Conservation (phyloP, 495 filamentous ascomycete genomes). For the Symbiotaphrina buchneri region DNA sequence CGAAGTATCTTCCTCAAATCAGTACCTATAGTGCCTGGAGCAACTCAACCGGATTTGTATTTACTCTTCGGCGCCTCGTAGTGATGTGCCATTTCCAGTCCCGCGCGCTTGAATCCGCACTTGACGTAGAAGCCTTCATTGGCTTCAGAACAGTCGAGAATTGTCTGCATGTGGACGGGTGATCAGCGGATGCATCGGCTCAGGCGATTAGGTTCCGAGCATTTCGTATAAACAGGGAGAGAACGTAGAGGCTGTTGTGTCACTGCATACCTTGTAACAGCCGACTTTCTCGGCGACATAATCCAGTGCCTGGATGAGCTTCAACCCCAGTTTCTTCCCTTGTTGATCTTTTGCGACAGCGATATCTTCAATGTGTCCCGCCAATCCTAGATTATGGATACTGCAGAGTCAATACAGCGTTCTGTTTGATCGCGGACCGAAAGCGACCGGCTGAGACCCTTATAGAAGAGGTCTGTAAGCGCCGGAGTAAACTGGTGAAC, state of each 20-base stretch:
- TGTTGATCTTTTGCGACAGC: constrained; percentile 85
- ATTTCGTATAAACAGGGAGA: constrained; percentile 1
- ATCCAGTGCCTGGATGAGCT: constrained; percentile 87
- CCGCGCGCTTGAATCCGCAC: constrained; percentile 86
- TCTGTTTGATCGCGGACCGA: too few relatives aligned
- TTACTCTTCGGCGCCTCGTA: constrained; percentile 28
- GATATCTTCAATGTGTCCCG: constrained; percentile 98
- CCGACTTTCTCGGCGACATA: constrained; percentile 64
- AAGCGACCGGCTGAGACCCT: too few relatives aligned
- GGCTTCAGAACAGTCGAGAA: constrained; percentile 54
- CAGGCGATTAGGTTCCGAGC: neutral
- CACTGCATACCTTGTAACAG: constrained; percentile 61
- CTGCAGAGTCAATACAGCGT: too few relatives aligned
- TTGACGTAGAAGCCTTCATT: constrained; percentile 99
- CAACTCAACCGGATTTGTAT: too few relatives aligned
- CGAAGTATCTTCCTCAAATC: too few relatives aligned
- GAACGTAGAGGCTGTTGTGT: neutral
- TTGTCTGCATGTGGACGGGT: constrained; percentile 37
- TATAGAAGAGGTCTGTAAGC: too few relatives aligned
- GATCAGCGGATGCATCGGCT: constrained; percentile 6
- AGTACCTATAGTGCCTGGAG: too few relatives aligned
- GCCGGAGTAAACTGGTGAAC: constrained; percentile 9
- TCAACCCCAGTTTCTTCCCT: constrained; percentile 84
- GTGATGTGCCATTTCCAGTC: constrained; percentile 94
- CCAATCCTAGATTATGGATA: constrained; percentile 48